Evolutionary conservation across 2,329 filamentous ascomycete species (phyloP), one percentile per base, ranked within the genome.

Genomic region (Aquanectria penicillioides): DNA sequence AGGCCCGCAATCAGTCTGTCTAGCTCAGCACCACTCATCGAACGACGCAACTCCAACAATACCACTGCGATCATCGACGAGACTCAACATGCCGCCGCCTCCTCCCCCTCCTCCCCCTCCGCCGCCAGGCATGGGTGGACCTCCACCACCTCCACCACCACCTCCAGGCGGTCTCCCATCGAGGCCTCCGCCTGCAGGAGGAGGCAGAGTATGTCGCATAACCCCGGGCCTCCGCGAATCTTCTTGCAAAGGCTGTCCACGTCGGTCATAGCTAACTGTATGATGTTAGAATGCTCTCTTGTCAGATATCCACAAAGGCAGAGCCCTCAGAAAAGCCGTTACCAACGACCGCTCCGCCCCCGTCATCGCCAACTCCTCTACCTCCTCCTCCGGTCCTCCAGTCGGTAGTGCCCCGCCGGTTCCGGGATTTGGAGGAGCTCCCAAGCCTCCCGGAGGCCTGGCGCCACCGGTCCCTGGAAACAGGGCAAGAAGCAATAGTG

Each of bases 271-370:
- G 10, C 25, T 49, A 25, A 51, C 61, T 54, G 70, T 64, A 50
- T 20, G 17, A 58, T 20, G 38, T 69, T 41, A 98, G 94, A 90
- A 90, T 69, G 94, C 94, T 52, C 83, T 99, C 29, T 86, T 98
- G 38, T 85, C 87, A 71, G 94, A 98, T 76, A 99, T 99, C 68
- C 81, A 82, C 66, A 97, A 96, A 76, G 95, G 94, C 64, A 83
- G 80, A 66, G 80, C 81, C 61, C 83, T 98, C 58, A 97, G 91
- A 78, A 97, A 97, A 77, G 83, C 92, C 26, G 89, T 93, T 54
- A 92, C 94, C 67, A 97, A 98, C 77, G 94, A 98, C 76, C 89
- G 94, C 75, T 97, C 94, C 18, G 92, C 92, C 7, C 94, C 94
- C 1, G 69, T 85, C 47, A 75, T 97, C 55, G 64, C 6, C 56